Conservation (phyloP, 352 stramenopile genomes). For the Paralagenidium karlingii region DNA sequence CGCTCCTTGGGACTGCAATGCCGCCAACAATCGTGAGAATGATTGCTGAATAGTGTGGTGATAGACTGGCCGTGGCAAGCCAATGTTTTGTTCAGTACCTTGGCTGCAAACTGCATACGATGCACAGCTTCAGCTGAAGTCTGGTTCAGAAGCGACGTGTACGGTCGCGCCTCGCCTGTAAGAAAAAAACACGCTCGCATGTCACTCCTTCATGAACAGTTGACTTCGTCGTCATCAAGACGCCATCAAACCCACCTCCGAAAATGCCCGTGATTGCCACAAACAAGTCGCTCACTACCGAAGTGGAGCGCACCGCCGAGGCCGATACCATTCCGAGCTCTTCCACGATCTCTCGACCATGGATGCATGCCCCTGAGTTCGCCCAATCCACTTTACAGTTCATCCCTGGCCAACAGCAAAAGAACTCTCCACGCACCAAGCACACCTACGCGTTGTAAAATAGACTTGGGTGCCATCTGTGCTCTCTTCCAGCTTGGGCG, state of each 20-base stretch:
- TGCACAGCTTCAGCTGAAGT: slow-evolving; percentile 66
- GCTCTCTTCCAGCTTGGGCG: no score
- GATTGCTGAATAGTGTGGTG: background rate
- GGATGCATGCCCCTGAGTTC: slow-evolving; percentile 48
- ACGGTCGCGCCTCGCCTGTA: slow-evolving; percentile 48
- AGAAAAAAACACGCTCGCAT: background rate
- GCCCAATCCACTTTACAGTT: no score
- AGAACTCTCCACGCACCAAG: no score
- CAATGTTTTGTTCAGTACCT: slow-evolving; percentile 7
- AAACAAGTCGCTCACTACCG: slow-evolving; percentile 73
- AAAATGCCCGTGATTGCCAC: slow-evolving; percentile 55
- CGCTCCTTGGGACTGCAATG: slow-evolving; percentile 38
- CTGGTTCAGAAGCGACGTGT: slow-evolving; percentile 77
- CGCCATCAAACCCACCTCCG: slow-evolving; percentile 16
- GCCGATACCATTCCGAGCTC: slow-evolving; percentile 67
- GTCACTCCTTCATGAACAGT: no score
- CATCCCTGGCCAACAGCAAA: no score
- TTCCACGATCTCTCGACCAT: slow-evolving; percentile 51
- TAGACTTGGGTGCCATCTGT: no score
- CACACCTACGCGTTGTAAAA: slow-evolving; percentile 49
- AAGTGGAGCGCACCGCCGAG: slow-evolving; percentile 68
- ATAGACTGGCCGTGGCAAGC: background rate
- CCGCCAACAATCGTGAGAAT: background rate
- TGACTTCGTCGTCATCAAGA: no score
- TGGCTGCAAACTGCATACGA: slow-evolving; percentile 58